Evolutionary conservation across 23 red algal species (phyloP).

Genomic region (Pyropia yezoensis): DNA sequence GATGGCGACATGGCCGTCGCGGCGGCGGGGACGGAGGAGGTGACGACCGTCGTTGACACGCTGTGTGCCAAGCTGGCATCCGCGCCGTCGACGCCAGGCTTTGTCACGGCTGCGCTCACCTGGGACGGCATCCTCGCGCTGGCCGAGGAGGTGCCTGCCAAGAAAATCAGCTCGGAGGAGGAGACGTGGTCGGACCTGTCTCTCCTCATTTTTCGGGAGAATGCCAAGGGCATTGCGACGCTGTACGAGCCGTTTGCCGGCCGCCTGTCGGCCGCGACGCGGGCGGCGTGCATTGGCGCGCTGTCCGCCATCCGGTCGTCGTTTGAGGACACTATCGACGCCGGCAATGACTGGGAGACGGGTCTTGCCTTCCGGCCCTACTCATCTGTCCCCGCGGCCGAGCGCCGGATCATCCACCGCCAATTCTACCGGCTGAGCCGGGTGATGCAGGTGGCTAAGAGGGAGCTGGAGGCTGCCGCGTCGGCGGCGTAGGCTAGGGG

Average conservation of each 20-base stretch:
- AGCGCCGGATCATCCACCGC: constrained; percentile 16
- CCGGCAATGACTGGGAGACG: constrained; percentile 23
- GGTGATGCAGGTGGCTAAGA: no score
- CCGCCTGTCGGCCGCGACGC: neutral
- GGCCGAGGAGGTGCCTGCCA: constrained; percentile 38
- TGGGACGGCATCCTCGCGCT: constrained; percentile 39
- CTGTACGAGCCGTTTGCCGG: constrained; percentile 14
- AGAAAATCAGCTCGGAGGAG: constrained; percentile 56
- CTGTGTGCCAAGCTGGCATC: constrained; percentile 16
- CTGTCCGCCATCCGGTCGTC: neutral
- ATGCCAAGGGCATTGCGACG: constrained; percentile 41
- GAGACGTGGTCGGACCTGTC: constrained; percentile 39
- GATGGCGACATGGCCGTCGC: constrained; percentile 29
- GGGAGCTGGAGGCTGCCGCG: no score
- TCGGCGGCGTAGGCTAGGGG: no score
- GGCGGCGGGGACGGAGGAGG: neutral
- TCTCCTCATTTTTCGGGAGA: constrained; percentile 42
- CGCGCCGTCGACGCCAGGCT: neutral
- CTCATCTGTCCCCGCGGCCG: constrained; percentile 5
- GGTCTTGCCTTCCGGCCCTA: constrained; percentile 21
- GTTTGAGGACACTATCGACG: constrained; percentile 12
- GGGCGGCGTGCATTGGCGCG: constrained; percentile 1
- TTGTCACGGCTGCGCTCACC: constrained; percentile 4
- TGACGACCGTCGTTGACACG: constrained; percentile 10
- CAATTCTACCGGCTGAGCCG: neutral